Base-by-base conservation (phyloP, 768 basidiomycete genomes). In the Daedalea quercina region DNA sequence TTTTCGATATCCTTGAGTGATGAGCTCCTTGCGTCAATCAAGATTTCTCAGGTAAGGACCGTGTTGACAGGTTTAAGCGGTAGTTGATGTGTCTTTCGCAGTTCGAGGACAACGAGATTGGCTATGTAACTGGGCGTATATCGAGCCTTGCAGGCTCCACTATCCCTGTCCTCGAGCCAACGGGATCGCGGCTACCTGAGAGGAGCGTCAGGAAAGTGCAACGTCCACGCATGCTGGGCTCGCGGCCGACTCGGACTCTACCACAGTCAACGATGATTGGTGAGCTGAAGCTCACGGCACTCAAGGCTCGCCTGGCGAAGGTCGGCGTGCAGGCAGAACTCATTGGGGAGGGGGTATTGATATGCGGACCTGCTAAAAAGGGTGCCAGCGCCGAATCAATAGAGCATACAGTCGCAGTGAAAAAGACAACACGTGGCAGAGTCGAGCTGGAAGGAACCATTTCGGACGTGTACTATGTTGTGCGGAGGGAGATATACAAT, bases 71-170 rank as follows among this genome's bases (percentile, higher is more conserved):
- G 44, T 40, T 24, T 20, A 25, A 28, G 15, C 8, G 44, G 19
- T 50, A 24, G 25, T 9, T 24, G 26, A 4, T 20, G 11, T 26
- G 9, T 46, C 12, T 19, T 44, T 57, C 0, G 54, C 42, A 97
- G 94, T 97, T 96, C 65, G 96, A 98, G 63, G 95, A 97, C 66
- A 98, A 94, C 62, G 94, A 98, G 69, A 88, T 99, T 43, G 93
- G 90, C 17, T 94, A 85, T 67, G 84, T 99, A 42, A 82, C 84
- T 20, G 96, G 96, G 20, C 81, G 88, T n/a, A 83, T 98, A 28
- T 77, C 86, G 3, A 80, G 85, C 26, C 86, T 90, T 52, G 84
- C 91, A 17, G 91, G 85, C 56, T 92, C 94, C 2, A 90, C 84
- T 4, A 85, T 98, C 50, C 94, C 95, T 1, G 81, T 85, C 13